A percentile compares a stretch with the other conserved stretches of the same genome.
phyloP scores from a whole-genome alignment of 106 monocot species.

The Triglochin maritima region DNA sequence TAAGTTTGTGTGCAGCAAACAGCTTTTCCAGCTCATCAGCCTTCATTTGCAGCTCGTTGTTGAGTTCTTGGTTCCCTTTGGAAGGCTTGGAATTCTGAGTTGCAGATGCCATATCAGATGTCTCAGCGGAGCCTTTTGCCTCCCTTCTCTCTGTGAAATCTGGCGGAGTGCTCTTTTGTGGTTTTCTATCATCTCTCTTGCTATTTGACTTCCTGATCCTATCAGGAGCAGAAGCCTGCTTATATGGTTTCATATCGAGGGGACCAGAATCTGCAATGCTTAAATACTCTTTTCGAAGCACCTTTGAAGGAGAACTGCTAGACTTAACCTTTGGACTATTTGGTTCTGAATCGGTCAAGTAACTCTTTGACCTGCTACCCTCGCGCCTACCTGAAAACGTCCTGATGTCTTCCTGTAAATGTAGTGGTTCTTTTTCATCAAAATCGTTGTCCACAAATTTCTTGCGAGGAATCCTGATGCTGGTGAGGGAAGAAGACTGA shows the following conservation, averaged over 20 bases:
- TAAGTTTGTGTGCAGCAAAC: conserved; percentile 80
- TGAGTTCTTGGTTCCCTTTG: conserved; percentile 62
- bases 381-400: conserved; percentile 5
- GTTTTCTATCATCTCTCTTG: conserved; percentile 13
- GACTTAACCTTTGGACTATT: conserved; percentile 7
- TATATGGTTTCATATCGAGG: conserved; percentile 19
- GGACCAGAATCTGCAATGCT: background rate
- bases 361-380: conserved; percentile 9
- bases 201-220: conserved; percentile 18
- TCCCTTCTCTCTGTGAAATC: conserved; percentile 10
- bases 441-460: conserved; percentile 17
- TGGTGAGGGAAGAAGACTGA: conserved; percentile 8
- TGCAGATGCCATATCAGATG: conserved; percentile 9
- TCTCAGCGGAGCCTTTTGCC: conserved; percentile 17
- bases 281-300: conserved; percentile 13
- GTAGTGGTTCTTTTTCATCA: conserved; percentile 14
- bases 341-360: conserved; percentile 7
- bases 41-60: conserved; percentile 73
- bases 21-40: conserved; percentile 88
- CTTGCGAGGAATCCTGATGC: conserved; percentile 11
- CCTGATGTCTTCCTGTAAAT: conserved; percentile 18
- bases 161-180: conserved; percentile 9
- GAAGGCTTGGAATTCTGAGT: conserved; percentile 24
- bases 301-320: conserved; percentile 1
- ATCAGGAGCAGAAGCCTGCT: conserved; percentile 21